Percentiles rank a stretch among this genome's conserved stretches.
phyloP scores from a whole-genome alignment of 257 asterid genomes.

The Nicotiana sylvestris region DNA sequence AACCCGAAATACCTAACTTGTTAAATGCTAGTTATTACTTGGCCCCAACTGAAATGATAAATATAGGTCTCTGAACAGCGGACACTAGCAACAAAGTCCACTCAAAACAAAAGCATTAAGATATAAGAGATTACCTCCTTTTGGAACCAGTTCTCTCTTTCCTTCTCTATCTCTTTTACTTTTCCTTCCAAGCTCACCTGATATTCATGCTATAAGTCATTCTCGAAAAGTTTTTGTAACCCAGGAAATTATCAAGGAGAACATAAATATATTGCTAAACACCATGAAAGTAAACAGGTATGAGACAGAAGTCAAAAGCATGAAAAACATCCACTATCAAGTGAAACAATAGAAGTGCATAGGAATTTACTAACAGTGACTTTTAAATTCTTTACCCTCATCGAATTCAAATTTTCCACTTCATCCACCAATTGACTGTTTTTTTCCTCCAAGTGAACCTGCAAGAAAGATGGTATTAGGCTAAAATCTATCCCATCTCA shows the following conservation, averaged over 20 bases:
- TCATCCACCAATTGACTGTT: constrained; percentile 40
- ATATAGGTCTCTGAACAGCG: background rate
- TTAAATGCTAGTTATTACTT: background rate
- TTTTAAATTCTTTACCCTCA: constrained; percentile 30
- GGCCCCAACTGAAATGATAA: background rate
- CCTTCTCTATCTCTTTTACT: constrained; percentile 54
- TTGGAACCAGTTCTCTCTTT: constrained; percentile 46
- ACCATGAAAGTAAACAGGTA: background rate
- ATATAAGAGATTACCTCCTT: constrained; percentile 52
- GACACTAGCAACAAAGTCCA: background rate
- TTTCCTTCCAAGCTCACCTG: constrained; percentile 59
- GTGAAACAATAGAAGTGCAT: background rate
- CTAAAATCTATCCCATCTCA: constrained; percentile 3
- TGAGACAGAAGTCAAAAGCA: background rate
- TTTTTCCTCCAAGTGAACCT: constrained; percentile 48
- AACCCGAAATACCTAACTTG: background rate
- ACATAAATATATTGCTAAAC: background rate
- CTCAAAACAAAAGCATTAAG: constrained; percentile 10
- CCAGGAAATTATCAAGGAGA: background rate
- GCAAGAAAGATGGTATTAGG: constrained; percentile 22
- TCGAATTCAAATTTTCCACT: constrained; percentile 32
- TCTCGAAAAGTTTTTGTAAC: background rate
- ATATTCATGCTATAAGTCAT: constrained; percentile 14
- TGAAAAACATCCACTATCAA: constrained; percentile 2
- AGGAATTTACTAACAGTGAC: background rate